A percentile compares a stretch with the other conserved stretches of the same genome.
These are phyloP conservation scores for Hypsizygus marmoreus DNA, from an alignment of 768 basidiomycete genomes.

Conservation along the genomic window DNA sequence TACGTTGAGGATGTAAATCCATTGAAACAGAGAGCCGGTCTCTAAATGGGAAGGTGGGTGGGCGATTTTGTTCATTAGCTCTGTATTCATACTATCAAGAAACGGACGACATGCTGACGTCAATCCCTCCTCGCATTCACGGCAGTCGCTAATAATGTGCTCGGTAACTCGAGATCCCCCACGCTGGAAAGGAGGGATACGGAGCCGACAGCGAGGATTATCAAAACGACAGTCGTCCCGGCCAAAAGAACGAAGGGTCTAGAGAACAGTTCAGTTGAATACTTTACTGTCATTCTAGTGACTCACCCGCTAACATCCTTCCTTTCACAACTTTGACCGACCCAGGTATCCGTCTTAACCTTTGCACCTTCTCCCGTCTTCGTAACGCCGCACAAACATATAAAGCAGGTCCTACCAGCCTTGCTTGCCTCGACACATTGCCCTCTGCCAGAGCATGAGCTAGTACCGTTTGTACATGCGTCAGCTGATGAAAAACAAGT, in stretches of 20 bases:
- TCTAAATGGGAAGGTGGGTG: neutral
- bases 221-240: constrained; percentile 65
- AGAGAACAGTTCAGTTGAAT: constrained; percentile 10
- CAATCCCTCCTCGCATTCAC: constrained; percentile 56
- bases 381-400: constrained; percentile 52
- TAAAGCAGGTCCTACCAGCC: constrained; percentile 57
- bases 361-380: constrained; percentile 53
- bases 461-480: constrained; percentile 63
- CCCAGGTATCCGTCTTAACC: constrained; percentile 68
- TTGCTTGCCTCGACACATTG: constrained; percentile 62
- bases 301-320: constrained; percentile 82
- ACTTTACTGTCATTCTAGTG: constrained; percentile 35
- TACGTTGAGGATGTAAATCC: no score
- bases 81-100: neutral
- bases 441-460: constrained; percentile 70
- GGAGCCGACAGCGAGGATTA: constrained; percentile 68
- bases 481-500: constrained; percentile 61
- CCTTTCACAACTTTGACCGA: constrained; percentile 72
- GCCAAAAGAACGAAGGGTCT: constrained; percentile 77
- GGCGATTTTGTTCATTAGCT: neutral
- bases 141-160: constrained; percentile 67
- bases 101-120: no score
- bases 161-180: constrained; percentile 67
- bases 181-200: constrained; percentile 65
- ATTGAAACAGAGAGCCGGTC: no score